Evolutionary conservation across 116 monocot genomes (phyloP).

Genomic region (Posidonia oceanica): DNA sequence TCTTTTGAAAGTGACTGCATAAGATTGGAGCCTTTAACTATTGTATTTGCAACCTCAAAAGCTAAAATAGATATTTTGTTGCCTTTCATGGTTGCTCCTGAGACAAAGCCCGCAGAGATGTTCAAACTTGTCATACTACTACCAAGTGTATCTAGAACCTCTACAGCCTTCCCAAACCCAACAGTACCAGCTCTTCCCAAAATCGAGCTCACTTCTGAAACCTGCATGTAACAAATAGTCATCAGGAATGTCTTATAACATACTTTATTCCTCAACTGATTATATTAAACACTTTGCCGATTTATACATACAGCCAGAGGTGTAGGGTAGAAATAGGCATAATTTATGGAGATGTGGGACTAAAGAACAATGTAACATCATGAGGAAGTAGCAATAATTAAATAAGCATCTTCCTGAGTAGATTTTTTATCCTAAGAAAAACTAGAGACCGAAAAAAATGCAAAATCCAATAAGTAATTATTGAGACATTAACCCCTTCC

Average conservation of each 20-base stretch:
- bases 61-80: slow-evolving; percentile 14
- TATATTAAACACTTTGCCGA: not conserved
- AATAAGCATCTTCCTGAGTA: too few relatives aligned
- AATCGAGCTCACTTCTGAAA: slow-evolving; percentile 14
- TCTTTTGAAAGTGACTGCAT: slow-evolving; percentile 19
- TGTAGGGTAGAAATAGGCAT: not conserved
- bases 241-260: not conserved
- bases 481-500: too few relatives aligned
- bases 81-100: slow-evolving; percentile 14
- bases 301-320: not conserved
- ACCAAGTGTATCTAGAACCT: slow-evolving; percentile 19
- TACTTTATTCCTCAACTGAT: too few relatives aligned
- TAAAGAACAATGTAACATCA: too few relatives aligned
- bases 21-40: slow-evolving; percentile 16
- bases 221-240: slow-evolving; percentile 3
- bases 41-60: slow-evolving; percentile 21
- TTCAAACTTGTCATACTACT: slow-evolving; percentile 20
- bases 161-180: slow-evolving; percentile 17
- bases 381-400: too few relatives aligned
- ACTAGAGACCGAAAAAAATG: too few relatives aligned
- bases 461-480: too few relatives aligned
- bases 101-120: slow-evolving; percentile 9
- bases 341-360: not conserved
- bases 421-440: too few relatives aligned
- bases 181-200: slow-evolving; percentile 11